Evolutionary conservation across 2,329 filamentous ascomycete genomes (phyloP).

Genomic region (Chrysoporthe austroafricana): DNA sequence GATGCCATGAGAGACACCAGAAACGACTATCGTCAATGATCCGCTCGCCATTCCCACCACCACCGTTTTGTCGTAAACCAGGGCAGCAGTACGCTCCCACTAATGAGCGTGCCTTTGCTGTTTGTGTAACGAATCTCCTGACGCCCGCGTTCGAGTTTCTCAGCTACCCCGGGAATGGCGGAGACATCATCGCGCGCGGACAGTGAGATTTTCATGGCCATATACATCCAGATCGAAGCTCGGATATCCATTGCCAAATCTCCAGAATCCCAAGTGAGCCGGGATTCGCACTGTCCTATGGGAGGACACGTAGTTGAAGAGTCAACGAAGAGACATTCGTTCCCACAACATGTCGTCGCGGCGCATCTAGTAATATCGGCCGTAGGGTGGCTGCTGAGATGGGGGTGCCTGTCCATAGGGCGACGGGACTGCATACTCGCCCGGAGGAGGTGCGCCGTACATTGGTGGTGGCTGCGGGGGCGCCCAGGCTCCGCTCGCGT

Average conservation of each 20-base stretch:
- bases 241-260: background rate
- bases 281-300: background rate
- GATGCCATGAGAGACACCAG: background rate
- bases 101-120: background rate
- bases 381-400: constrained; percentile 24
- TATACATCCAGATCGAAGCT: background rate
- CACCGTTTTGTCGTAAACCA: background rate
- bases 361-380: constrained; percentile 27
- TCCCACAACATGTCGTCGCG: background rate
- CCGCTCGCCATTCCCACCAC: background rate
- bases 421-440: constrained; percentile 17
- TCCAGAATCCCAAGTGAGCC: background rate
- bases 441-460: constrained; percentile 22
- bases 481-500: constrained; percentile 23
- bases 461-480: constrained; percentile 11
- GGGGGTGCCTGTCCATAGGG: constrained; percentile 28
- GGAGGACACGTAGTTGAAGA: too few species aligned
- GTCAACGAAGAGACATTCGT: background rate
- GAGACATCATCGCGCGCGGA: background rate
- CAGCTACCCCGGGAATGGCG: background rate
- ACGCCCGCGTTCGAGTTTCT: background rate
- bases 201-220: background rate
- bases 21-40: background rate
- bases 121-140: background rate
- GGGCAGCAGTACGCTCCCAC: background rate